Percentiles rank a stretch among this genome's conserved stretches.
phyloP scores from a whole-genome alignment of 139 green algal genomes.

The Chlorella sp. region DNA sequence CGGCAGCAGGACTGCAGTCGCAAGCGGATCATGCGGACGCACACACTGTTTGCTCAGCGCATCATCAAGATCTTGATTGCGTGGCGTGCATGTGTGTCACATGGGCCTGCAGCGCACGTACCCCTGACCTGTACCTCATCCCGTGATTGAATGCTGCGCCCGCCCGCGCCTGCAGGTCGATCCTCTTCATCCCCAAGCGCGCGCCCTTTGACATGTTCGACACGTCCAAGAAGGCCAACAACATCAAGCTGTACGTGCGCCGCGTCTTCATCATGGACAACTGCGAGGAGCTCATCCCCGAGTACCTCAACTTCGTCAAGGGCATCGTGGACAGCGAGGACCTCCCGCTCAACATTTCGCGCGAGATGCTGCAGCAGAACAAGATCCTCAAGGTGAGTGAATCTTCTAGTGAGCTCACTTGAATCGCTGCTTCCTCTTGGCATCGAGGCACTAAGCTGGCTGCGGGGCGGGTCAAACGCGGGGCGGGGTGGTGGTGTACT shows the following conservation, averaged over 20 bases:
- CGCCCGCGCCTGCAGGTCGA: constrained; percentile 32
- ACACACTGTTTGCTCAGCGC: no score
- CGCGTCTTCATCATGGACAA: constrained; percentile 99
- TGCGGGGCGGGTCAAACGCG: no score
- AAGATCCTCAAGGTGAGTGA: constrained; percentile 97
- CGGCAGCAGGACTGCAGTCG: neutral
- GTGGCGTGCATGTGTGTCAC: no score
- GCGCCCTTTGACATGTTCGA: constrained; percentile 99
- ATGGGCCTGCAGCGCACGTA: no score
- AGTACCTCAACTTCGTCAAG: constrained; percentile 35
- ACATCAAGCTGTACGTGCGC: constrained; percentile 99
- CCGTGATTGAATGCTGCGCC: no score
- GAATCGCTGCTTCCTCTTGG: neutral
- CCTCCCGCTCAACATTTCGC: constrained; percentile 98
- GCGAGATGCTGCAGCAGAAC: constrained; percentile 99
- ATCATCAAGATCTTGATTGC: no score
- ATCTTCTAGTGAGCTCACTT: neutral
- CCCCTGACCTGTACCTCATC: no score
- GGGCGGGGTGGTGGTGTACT: no score
- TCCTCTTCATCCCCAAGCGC: constrained; percentile 87
- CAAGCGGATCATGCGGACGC: no score
- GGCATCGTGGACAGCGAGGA: constrained; percentile 98
- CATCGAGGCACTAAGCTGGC: no score
- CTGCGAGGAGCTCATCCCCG: constrained; percentile 74
- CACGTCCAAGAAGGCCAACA: constrained; percentile 90